A percentile compares a stretch with the other conserved stretches of the same genome.
phyloP scores from a whole-genome alignment of 2,329 filamentous ascomycete genomes.

The Trichoderma semiorbis region DNA sequence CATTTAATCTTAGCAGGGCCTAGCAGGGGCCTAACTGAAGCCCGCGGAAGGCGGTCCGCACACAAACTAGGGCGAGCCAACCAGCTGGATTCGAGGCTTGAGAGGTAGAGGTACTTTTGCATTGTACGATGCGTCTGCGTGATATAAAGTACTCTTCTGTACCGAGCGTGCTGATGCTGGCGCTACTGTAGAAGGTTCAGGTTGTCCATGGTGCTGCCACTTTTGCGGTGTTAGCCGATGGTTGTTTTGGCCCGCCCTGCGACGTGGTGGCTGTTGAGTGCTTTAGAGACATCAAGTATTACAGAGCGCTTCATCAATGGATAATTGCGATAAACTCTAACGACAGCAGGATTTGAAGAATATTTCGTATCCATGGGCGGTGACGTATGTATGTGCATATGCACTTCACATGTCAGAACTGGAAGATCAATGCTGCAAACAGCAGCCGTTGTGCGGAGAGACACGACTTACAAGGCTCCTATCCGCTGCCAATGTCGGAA shows the following conservation, averaged over 20 bases:
- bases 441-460: neutral
- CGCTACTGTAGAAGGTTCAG: neutral
- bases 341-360: neutral
- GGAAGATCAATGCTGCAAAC: neutral
- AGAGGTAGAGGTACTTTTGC: neutral
- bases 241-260: neutral
- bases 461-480: neutral
- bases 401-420: neutral
- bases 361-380: neutral
- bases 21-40: neutral
- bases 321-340: neutral
- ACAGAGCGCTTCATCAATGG: neutral
- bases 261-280: neutral
- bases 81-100: conserved; percentile 11
- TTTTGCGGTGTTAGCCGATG: neutral
- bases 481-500: neutral
- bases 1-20: neutral
- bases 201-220: neutral
- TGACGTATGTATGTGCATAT: neutral
- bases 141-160: neutral
- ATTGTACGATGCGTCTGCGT: neutral
- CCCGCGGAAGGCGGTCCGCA: conserved; percentile 13
- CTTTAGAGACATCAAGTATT: neutral
- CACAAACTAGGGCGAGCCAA: conserved; percentile 15
- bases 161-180: neutral